Evolutionary conservation across 176 grass and related monocot genomes (phyloP), one percentile per base, ranked within the genome.

Genomic region (Aegilops speltoides): DNA sequence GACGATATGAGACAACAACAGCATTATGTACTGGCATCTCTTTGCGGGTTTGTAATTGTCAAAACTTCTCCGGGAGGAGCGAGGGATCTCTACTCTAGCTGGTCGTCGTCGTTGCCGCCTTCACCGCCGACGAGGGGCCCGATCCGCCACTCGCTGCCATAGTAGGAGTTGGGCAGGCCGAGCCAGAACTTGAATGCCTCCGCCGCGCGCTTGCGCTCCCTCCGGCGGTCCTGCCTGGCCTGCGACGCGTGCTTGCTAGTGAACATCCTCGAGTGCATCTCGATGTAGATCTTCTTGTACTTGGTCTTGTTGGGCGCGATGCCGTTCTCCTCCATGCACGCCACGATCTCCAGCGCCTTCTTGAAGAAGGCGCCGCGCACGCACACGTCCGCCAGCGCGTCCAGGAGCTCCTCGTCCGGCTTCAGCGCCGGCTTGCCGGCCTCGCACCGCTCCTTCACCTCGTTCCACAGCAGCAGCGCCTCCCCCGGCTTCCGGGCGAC

Each of bases 111-210:
- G 5, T 28, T 8, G 4, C 1, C 26, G 3, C 12, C 29, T 29
- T 29, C 29, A 29, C 2, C 38, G 54, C 20, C 1, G 10, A 50
- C 29, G 20, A 41, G 36, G 22, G 50, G 52, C 31, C 31, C 11
- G 31, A 77, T 56, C 73, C 78, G 87, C 96, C 96, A 98, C 32
- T 95, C 93, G 59, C 79, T 82, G 76, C 88, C 91, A 40, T 98
- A 98, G 89, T 98, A 98, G 1, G 88, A 91, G 86, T 98, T 98
- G 2, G 93, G 93, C 34, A 98, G 89, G 25, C 96, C 96, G 23
- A 98, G 91, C 93, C 96, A 98, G 86, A 98, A 98, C 79, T 98
- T 98, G 83, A 98, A 98, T 0, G 96, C 96, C 90, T 98, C 96
- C 0, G 93, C 96, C 0, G 96, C 93, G 36, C 93, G 86, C 81